Conservation (phyloP, 192 early-diverging fungal species). For the Polychytrium aggregatum region DNA sequence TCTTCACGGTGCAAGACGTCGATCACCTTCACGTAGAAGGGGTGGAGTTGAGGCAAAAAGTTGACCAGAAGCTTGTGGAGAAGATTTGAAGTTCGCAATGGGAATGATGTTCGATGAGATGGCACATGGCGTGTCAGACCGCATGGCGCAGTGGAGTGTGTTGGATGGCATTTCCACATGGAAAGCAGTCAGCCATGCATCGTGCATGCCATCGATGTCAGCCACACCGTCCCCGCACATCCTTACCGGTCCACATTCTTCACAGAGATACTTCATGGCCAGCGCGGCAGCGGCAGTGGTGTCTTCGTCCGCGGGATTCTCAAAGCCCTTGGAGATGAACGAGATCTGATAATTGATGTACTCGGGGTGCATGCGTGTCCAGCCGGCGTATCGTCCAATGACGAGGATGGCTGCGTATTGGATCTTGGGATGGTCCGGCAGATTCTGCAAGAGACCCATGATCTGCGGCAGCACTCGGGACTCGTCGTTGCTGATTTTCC, state of each 20-base stretch:
- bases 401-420: conserved; percentile 93
- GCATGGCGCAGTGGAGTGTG: too few relatives aligned
- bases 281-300: conserved; percentile 73
- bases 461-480: conserved; percentile 73
- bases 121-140: too few relatives aligned
- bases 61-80: conserved; percentile 51
- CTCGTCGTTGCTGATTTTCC: conserved; percentile 62
- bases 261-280: conserved; percentile 80
- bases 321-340: conserved; percentile 85
- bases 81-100: conserved; percentile 6
- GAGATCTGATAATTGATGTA: conserved; percentile 86
- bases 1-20: conserved; percentile 60
- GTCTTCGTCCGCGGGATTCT: conserved; percentile 54
- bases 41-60: conserved; percentile 68
- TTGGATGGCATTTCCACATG: too few relatives aligned
- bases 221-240: neutral
- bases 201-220: too few relatives aligned
- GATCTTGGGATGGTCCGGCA: conserved; percentile 88
- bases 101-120: too few relatives aligned
- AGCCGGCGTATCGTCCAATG: conserved; percentile 88
- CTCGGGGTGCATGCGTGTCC: conserved; percentile 80
- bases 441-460: conserved; percentile 75
- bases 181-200: too few relatives aligned
- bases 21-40: conserved; percentile 67
- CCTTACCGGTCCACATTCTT: conserved; percentile 76